phyloP scores from a whole-genome alignment of 2,329 filamentous ascomycete species.

The Talaromyces rugulosus region DNA sequence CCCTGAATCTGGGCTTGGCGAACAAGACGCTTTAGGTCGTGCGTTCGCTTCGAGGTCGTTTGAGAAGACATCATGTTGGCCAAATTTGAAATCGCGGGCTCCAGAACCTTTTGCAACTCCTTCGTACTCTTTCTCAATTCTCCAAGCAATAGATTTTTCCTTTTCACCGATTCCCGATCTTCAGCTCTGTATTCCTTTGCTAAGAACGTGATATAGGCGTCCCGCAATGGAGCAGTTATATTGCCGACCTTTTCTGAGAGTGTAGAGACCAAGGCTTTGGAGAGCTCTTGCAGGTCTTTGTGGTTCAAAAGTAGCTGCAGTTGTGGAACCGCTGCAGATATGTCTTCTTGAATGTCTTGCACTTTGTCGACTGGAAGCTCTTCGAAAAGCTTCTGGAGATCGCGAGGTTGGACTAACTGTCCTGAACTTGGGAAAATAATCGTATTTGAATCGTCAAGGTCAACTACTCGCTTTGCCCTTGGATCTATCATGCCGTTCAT shows the following conservation, averaged over 20 bases:
- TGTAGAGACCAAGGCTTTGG: neutral
- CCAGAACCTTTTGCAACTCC: conserved; percentile 3
- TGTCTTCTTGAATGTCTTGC: conserved; percentile 1
- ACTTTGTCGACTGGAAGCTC: neutral
- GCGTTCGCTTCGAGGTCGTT: conserved; percentile 23
- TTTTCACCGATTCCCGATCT: conserved; percentile 1
- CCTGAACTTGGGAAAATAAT: neutral
- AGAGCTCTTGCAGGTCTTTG: conserved; percentile 4
- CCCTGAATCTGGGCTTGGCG: conserved; percentile 22
- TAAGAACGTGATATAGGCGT: neutral
- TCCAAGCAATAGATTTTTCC: conserved; percentile 1
- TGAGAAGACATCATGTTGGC: conserved; percentile 24
- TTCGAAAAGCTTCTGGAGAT: conserved; percentile 1
- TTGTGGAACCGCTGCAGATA: neutral
- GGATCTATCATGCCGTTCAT: neutral
- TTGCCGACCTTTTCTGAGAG: conserved; percentile 2
- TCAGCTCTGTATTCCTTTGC: conserved; percentile 1
- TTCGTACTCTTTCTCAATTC: conserved; percentile 7
- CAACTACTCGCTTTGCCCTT: neutral
- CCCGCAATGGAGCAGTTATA: neutral
- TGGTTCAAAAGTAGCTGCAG: conserved; percentile 2
- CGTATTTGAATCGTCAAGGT: neutral
- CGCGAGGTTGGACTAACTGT: neutral
- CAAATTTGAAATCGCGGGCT: conserved; percentile 11
- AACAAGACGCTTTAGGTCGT: conserved; percentile 22